phyloP scores from a whole-genome alignment of 768 basidiomycete species.

The Agaricus sinodeliciosus region DNA sequence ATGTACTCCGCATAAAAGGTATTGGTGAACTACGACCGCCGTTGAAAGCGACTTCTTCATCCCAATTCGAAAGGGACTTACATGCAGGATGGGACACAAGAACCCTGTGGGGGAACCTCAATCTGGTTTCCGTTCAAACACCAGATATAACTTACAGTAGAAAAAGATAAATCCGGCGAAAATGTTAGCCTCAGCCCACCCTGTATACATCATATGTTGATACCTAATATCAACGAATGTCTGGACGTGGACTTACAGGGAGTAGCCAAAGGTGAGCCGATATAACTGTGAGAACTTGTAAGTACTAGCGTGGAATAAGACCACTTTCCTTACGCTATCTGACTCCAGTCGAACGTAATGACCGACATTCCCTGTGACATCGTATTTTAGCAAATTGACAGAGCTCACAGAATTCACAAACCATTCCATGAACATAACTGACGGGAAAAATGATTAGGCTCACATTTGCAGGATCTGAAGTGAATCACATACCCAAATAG shows the following conservation, averaged over 20 bases:
- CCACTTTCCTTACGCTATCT: conserved; percentile 42
- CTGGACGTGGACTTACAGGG: conserved; percentile 23
- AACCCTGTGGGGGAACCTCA: conserved; percentile 31
- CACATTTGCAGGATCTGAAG: neutral
- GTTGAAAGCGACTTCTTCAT: neutral
- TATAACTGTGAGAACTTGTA: conserved; percentile 20
- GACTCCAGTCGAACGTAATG: conserved; percentile 47
- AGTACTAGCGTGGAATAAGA: neutral
- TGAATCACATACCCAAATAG: conserved; percentile 34
- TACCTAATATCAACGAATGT: neutral
- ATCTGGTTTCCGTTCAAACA: neutral
- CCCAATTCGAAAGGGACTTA: conserved; percentile 16
- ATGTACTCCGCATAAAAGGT: conserved; percentile 47
- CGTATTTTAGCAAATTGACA: conserved; percentile 19
- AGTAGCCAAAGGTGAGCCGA: conserved; percentile 48
- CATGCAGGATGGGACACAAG: conserved; percentile 51
- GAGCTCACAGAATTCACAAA: conserved; percentile 16
- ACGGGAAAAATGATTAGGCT: neutral
- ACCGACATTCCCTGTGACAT: conserved; percentile 33
- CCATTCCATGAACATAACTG: conserved; percentile 41
- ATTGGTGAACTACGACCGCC: conserved; percentile 44
- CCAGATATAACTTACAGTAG: conserved; percentile 37
- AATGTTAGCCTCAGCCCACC: conserved; percentile 75
- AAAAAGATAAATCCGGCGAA: conserved; percentile 53
- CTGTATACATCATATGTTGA: conserved; percentile 12